Percentiles rank a stretch among this genome's conserved stretches.
Evolutionary conservation across 345 rosid genomes (phyloP).

Genomic region (Bretschneidera sinensis): DNA sequence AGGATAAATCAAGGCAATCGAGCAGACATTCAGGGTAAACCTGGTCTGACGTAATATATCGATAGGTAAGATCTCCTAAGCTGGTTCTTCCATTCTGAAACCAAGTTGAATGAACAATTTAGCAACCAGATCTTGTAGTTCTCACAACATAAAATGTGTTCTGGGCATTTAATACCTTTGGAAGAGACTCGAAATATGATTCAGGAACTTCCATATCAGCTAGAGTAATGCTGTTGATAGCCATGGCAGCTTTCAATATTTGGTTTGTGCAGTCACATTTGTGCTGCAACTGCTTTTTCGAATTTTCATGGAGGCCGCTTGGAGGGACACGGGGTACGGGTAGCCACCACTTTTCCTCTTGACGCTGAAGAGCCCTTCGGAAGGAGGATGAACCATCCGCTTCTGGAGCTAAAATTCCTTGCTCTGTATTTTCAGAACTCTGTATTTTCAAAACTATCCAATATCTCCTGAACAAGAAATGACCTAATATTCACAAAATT

Average conservation of each 20-base stretch:
- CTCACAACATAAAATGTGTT: neutral
- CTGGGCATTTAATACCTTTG: slow-evolving; percentile 49
- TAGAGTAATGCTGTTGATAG: slow-evolving; percentile 76
- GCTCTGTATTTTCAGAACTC: slow-evolving; percentile 97
- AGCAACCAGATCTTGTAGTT: neutral
- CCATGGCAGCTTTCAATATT: slow-evolving; percentile 97
- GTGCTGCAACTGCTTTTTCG: slow-evolving; percentile 84
- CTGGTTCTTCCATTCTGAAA: slow-evolving; percentile 83
- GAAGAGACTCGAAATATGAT: slow-evolving; percentile 77
- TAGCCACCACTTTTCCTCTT: slow-evolving; percentile 99
- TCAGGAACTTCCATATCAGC: slow-evolving; percentile 92
- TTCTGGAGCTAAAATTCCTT: slow-evolving; percentile 78
- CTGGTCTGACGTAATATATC: slow-evolving; percentile 77
- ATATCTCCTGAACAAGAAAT: slow-evolving; percentile 62
- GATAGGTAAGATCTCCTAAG: slow-evolving; percentile 78
- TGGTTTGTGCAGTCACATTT: slow-evolving; percentile 93
- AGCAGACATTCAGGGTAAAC: slow-evolving; percentile 84
- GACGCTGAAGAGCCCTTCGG: slow-evolving; percentile 72
- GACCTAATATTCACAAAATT: slow-evolving; percentile 11
- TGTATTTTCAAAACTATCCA: slow-evolving; percentile 70
- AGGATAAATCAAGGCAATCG: slow-evolving; percentile 83
- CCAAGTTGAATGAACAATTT: slow-evolving; percentile 8
- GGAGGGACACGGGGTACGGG: slow-evolving; percentile 87
- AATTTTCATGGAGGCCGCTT: slow-evolving; percentile 67
- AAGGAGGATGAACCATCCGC: slow-evolving; percentile 73